Evolutionary conservation across 495 filamentous ascomycete species (phyloP), one percentile per base, ranked within the genome.

Genomic region (Penicillium lividum): DNA sequence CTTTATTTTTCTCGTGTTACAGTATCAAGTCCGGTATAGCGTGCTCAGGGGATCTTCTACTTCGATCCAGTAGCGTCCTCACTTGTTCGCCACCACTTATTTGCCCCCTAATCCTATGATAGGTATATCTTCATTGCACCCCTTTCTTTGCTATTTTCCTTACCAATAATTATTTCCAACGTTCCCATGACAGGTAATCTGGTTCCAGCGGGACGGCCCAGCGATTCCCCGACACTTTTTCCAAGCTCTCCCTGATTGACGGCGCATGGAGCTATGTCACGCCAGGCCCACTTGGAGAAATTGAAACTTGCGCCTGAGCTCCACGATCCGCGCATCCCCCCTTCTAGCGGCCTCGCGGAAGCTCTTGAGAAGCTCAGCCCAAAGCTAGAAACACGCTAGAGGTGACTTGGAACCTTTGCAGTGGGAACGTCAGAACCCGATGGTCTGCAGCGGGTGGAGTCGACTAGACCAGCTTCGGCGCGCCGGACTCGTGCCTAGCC

Each of bases 381-480:
- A 50, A 54, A 63, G 56, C 66, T 69, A 67, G 67, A 69, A 62
- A 28, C 53, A 55, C 64, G 61, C 67, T 69, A 67, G 67, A 67
- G 54, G 30, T 51, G 22, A 52, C 42, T 52, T 57, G 54, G 58
- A 67, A 60, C 40, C 36, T 48, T 36, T 36, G 38, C 25, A 34
- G 58, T 66, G 64, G 66, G 55, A 61, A 63, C 61, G 60, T 63
- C 50, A 57, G 55, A 54, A 29, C 44, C 58, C 50, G 45, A 60
- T 51, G 40, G 45, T 55, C 27, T 57, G 38, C 36, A 53, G 59
- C 30, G 15, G 38, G 63, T 63, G 53, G 60, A 51, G 55, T 36
- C 38, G 38, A 40, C 38, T 16, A 15, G 38, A 40, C 38, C 38
- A n/a, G 38, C 13, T 16, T 13, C 38, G 38, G 38, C 15, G 38